Percentiles rank a stretch among this genome's conserved stretches.
Evolutionary conservation across 2,329 filamentous ascomycete species (phyloP).

Genomic region (Trichoderma breve): DNA sequence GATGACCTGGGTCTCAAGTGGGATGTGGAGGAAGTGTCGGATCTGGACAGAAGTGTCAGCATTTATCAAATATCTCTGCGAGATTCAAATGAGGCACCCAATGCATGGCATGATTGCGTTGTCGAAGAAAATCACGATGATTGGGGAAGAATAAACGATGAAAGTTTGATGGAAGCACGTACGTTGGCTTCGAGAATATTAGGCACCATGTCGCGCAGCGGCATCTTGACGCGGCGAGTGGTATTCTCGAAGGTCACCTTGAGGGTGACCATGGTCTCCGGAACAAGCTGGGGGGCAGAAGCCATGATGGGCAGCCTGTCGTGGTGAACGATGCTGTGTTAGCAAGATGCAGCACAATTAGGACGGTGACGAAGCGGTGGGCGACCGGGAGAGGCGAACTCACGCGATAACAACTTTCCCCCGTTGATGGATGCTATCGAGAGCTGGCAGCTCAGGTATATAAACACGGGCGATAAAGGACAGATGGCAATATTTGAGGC

Average conservation of each 20-base stretch:
- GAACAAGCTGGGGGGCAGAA: slow-evolving; percentile 19
- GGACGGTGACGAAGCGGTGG: slow-evolving; percentile 17
- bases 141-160: neutral
- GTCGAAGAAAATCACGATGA: neutral
- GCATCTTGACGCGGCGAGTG: slow-evolving; percentile 83
- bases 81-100: neutral
- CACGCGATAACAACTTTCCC: slow-evolving; percentile 17
- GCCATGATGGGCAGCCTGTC: slow-evolving; percentile 17
- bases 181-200: slow-evolving; percentile 79
- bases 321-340: neutral
- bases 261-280: slow-evolving; percentile 62
- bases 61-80: neutral
- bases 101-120: neutral
- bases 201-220: slow-evolving; percentile 77
- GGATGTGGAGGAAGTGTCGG: slow-evolving; percentile 37
- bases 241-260: slow-evolving; percentile 77
- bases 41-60: slow-evolving; percentile 29
- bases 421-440: neutral
- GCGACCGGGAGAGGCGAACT: neutral
- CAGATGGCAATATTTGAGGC: slow-evolving; percentile 11
- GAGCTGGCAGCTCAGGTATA: slow-evolving; percentile 5
- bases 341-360: neutral
- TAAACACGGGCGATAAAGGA: neutral
- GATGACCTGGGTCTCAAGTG: slow-evolving; percentile 43
- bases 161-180: slow-evolving; percentile 42